Conservation (phyloP, 805 yeast genomes). For the Zygoascus flipseniorum region DNA sequence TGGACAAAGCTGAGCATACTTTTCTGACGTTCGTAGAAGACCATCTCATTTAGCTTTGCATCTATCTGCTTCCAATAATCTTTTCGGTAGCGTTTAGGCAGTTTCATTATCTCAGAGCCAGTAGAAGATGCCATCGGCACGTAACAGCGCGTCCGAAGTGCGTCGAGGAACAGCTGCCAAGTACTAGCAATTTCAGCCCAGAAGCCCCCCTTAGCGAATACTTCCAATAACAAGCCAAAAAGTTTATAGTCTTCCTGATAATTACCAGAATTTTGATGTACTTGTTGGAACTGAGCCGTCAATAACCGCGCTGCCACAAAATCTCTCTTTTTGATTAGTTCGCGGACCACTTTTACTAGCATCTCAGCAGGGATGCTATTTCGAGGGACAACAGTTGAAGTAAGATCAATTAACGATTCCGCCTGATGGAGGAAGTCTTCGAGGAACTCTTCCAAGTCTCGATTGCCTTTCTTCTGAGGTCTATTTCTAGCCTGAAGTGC, state of each 20-base stretch:
- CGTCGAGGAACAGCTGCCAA: slow-evolving; percentile 2
- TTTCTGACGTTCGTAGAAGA: not conserved
- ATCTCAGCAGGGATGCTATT: slow-evolving; percentile 19
- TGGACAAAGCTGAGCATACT: slow-evolving; percentile 6
- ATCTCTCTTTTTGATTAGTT: slow-evolving; percentile 11
- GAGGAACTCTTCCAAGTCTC: slow-evolving; percentile 9
- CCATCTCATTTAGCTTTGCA: slow-evolving; percentile 14
- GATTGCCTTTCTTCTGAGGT: not conserved
- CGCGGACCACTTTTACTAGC: slow-evolving; percentile 18
- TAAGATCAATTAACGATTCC: slow-evolving; percentile 20
- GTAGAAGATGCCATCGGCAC: not conserved
- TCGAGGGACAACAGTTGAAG: slow-evolving; percentile 20
- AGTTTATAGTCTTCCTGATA: not conserved
- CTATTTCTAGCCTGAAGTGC: slow-evolving; percentile 6
- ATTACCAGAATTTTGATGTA: not conserved
- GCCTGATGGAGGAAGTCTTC: slow-evolving; percentile 6
- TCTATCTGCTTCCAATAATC: slow-evolving; percentile 5
- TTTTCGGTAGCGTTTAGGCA: slow-evolving; percentile 1
- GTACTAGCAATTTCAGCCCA: not conserved
- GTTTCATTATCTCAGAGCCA: not conserved
- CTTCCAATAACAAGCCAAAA: not conserved
- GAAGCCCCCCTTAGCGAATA: not conserved
- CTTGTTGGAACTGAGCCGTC: slow-evolving; percentile 10
- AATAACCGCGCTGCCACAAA: slow-evolving; percentile 16
- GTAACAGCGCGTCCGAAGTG: not conserved